Conservation (phyloP, 148 eudicot genomes). For the Silene latifolia region DNA sequence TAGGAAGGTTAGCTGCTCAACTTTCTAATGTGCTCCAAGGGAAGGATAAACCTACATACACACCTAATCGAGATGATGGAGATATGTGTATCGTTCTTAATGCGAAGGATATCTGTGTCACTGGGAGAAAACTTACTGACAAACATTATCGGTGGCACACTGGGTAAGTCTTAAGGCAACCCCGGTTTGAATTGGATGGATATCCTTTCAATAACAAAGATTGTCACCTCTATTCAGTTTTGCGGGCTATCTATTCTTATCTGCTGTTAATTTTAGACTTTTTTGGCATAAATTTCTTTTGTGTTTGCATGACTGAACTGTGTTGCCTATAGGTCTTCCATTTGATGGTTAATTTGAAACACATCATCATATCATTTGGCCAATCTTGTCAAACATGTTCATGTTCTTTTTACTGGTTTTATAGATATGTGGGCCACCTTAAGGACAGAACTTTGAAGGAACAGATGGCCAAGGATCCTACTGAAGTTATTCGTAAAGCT, state of each 20-base stretch:
- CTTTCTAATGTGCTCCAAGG: slow-evolving; percentile 88
- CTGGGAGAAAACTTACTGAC: slow-evolving; percentile 88
- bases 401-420: slow-evolving; percentile 4
- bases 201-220: not conserved
- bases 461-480: slow-evolving; percentile 91
- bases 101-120: slow-evolving; percentile 84
- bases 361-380: not conserved
- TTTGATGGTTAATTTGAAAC: not conserved
- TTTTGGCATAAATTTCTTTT: not conserved
- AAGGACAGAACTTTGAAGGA: slow-evolving; percentile 92
- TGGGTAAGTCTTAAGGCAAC: slow-evolving; percentile 48
- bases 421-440: slow-evolving; percentile 78
- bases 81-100: slow-evolving; percentile 93
- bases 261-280: not conserved
- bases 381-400: not conserved
- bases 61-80: slow-evolving; percentile 91
- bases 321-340: not conserved
- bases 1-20: slow-evolving; percentile 89
- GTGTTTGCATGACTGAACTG: not conserved
- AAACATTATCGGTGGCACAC: slow-evolving; percentile 89
- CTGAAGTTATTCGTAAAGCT: slow-evolving; percentile 97
- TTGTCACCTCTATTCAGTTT: not conserved
- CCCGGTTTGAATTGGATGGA: slow-evolving; percentile 6
- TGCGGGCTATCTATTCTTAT: not conserved
- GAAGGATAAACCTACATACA: slow-evolving; percentile 89